These are phyloP conservation scores for Aspergillus sergii DNA, from an alignment of 2,329 filamentous ascomycete species.

Conservation along the genomic window DNA sequence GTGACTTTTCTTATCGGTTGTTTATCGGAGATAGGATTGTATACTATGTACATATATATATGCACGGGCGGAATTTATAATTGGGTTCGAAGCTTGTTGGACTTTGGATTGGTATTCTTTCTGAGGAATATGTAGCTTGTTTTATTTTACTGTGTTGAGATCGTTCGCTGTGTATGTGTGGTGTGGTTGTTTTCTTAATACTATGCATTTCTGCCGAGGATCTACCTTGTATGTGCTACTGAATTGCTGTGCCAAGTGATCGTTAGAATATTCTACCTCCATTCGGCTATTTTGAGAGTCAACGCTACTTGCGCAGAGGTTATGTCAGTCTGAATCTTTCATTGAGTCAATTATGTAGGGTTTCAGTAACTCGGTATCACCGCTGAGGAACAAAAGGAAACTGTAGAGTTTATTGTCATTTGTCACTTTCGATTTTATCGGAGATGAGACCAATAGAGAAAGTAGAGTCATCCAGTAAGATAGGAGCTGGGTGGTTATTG, in stretches of 20 bases:
- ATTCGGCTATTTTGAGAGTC: not conserved
- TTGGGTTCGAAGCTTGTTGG: too few species aligned
- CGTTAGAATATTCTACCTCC: not conserved
- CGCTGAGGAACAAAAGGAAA: not conserved
- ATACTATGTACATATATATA: not conserved
- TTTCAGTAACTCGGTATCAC: not conserved
- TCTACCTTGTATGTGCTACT: not conserved
- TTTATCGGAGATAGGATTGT: too few species aligned
- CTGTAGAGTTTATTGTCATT: too few species aligned
- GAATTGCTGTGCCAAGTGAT: not conserved
- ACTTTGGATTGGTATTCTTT: not conserved
- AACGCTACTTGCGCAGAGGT: not conserved
- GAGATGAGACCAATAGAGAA: too few species aligned
- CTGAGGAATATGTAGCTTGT: not conserved
- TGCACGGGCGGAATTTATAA: not conserved
- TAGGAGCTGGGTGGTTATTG: too few species aligned
- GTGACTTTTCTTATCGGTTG: conserved; percentile 10
- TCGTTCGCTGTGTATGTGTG: not conserved
- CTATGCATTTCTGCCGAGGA: not conserved
- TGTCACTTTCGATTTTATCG: not conserved
- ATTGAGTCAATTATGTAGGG: not conserved
- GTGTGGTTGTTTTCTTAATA: not conserved
- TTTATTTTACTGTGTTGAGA: not conserved
- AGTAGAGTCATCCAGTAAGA: not conserved
- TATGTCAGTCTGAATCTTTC: not conserved